These are phyloP conservation scores for Castanea sativa DNA, from an alignment of 306 rosid species.

Conservation along the genomic window DNA sequence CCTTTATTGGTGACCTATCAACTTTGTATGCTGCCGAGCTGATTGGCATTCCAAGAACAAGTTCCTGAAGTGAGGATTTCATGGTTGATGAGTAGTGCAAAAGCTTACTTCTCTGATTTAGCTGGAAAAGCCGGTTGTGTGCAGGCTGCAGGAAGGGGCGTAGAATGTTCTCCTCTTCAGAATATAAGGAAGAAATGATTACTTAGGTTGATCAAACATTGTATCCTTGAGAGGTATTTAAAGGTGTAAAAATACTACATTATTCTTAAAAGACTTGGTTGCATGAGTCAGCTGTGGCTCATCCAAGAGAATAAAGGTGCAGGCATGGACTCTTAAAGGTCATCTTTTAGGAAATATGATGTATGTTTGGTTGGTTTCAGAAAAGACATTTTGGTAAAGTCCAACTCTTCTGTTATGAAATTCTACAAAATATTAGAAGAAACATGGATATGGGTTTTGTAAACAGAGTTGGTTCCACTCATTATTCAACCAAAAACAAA, in stretches of 20 bases:
- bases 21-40: slow-evolving; percentile 18
- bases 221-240: slow-evolving; percentile 1
- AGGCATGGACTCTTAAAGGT: neutral
- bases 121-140: neutral
- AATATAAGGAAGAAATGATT: slow-evolving; percentile 23
- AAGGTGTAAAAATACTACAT: neutral
- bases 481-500: too few species aligned
- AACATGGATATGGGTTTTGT: neutral
- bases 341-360: neutral
- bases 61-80: slow-evolving; percentile 51
- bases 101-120: too few species aligned
- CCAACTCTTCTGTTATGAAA: neutral
- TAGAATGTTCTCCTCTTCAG: neutral
- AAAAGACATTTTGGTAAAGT: neutral
- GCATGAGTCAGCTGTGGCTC: slow-evolving; percentile 5
- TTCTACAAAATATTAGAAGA: neutral
- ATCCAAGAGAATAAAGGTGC: neutral
- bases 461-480: neutral
- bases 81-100: slow-evolving; percentile 16
- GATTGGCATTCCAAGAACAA: slow-evolving; percentile 30
- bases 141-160: neutral
- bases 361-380: neutral
- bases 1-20: slow-evolving; percentile 21
- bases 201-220: slow-evolving; percentile 25
- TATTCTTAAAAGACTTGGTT: neutral